Conservation (phyloP, 306 rosid genomes). For the Comarum palustre region DNA sequence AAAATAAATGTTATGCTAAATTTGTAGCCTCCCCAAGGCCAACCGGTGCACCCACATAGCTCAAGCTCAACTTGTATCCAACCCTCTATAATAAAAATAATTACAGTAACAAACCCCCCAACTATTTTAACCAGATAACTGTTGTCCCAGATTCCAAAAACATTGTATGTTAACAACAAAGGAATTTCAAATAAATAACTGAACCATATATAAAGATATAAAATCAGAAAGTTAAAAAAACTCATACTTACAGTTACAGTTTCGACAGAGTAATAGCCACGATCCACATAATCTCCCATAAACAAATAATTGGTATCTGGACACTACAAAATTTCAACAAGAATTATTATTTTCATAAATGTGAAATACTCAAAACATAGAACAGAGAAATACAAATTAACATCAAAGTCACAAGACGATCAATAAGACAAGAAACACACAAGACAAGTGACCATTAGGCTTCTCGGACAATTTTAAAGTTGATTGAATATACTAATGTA, state of each 20-base stretch:
- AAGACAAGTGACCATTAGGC: not conserved
- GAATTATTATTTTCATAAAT: slow-evolving; percentile 17
- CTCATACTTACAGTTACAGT: slow-evolving; percentile 74
- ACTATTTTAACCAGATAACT: not conserved
- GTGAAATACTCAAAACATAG: slow-evolving; percentile 9
- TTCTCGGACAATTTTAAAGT: not conserved
- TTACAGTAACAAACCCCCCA: not conserved
- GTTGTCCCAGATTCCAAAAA: slow-evolving; percentile 13
- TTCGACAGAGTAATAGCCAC: slow-evolving; percentile 96
- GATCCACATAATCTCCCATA: slow-evolving; percentile 99
- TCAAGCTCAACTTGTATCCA: not conserved
- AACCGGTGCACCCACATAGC: not conserved
- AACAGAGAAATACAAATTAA: not conserved
- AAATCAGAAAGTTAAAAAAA: slow-evolving; percentile 8
- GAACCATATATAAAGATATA: not conserved
- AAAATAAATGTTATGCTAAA: not conserved
- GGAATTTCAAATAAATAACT: not conserved
- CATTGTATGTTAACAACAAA: not conserved
- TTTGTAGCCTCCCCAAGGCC: not conserved
- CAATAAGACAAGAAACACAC: not conserved
- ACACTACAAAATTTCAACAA: slow-evolving; percentile 59
- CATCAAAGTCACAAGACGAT: not conserved
- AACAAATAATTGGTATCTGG: slow-evolving; percentile 96
- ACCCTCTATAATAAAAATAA: not conserved
- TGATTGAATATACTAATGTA: not conserved